Conservation (phyloP, 331 rosid species). For the Telfairia occidentalis region DNA sequence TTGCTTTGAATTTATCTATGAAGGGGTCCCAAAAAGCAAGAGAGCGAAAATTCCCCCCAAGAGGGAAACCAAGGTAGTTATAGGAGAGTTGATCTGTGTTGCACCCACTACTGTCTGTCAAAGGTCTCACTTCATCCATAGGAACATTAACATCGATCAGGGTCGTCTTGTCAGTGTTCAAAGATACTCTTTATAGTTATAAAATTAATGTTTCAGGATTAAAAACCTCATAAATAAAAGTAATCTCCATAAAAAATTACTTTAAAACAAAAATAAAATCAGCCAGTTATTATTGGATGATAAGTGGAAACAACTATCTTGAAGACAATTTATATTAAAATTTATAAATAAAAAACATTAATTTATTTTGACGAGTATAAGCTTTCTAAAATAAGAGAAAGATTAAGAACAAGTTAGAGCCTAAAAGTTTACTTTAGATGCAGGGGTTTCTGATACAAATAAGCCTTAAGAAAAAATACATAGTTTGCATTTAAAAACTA, state of each 20-base stretch:
- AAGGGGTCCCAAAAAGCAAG: too few relatives aligned
- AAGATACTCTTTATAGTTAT: too few relatives aligned
- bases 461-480: neutral
- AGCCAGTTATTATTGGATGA: neutral
- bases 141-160: too few relatives aligned
- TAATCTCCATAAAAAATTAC: neutral
- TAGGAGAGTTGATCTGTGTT: too few relatives aligned
- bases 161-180: too few relatives aligned
- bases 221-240: neutral
- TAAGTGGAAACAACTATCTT: neutral
- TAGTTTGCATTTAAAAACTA: neutral
- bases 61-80: too few relatives aligned
- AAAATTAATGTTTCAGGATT: neutral
- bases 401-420: neutral
- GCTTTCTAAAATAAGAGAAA: neutral
- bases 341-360: neutral
- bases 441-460: neutral
- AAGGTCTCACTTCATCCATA: too few relatives aligned
- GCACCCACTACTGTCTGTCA: too few relatives aligned
- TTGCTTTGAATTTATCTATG: too few relatives aligned
- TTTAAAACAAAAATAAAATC: neutral
- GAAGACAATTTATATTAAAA: neutral
- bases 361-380: neutral
- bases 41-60: too few relatives aligned
- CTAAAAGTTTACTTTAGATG: neutral